Conservation (phyloP, 1,139 yeast species). For the Chernovozyma aurita region DNA sequence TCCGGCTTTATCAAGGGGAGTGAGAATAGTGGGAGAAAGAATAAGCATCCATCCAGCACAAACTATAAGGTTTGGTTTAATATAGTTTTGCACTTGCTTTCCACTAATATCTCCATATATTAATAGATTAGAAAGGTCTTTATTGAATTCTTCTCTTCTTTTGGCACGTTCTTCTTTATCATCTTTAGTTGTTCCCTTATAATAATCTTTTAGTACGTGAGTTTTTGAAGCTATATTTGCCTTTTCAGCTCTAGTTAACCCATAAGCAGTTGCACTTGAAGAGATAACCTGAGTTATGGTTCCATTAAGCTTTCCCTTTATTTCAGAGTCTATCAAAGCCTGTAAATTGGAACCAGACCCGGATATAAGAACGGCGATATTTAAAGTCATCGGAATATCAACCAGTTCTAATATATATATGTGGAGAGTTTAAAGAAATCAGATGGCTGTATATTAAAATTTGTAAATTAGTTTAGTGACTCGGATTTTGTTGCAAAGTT, state of each 20-base stretch:
- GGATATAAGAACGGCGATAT: constrained; percentile 77
- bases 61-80: constrained; percentile 75
- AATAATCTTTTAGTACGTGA: constrained; percentile 73
- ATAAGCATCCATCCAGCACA: constrained; percentile 99
- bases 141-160: constrained; percentile 70
- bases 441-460: too few relatives aligned
- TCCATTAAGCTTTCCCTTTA: constrained; percentile 42
- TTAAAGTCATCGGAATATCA: constrained; percentile 7
- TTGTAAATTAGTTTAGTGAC: not conserved
- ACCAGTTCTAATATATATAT: too few relatives aligned
- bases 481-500: constrained; percentile 1
- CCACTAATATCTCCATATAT: constrained; percentile 35
- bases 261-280: constrained; percentile 78
- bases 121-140: constrained; percentile 69
- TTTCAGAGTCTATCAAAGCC: constrained; percentile 79
- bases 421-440: too few relatives aligned
- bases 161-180: constrained; percentile 48
- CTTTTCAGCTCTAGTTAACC: constrained; percentile 69
- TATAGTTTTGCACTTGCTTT: constrained; percentile 23
- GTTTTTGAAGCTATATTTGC: constrained; percentile 64
- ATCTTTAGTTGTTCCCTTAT: constrained; percentile 67
- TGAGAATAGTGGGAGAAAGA: constrained; percentile 69
- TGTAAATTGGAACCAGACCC: constrained; percentile 94
- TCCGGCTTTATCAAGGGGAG: constrained; percentile 55
- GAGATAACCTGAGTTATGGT: constrained; percentile 73